These are phyloP conservation scores for Amanita muscaria DNA, from an alignment of 768 basidiomycete species.

Conservation along the genomic window DNA sequence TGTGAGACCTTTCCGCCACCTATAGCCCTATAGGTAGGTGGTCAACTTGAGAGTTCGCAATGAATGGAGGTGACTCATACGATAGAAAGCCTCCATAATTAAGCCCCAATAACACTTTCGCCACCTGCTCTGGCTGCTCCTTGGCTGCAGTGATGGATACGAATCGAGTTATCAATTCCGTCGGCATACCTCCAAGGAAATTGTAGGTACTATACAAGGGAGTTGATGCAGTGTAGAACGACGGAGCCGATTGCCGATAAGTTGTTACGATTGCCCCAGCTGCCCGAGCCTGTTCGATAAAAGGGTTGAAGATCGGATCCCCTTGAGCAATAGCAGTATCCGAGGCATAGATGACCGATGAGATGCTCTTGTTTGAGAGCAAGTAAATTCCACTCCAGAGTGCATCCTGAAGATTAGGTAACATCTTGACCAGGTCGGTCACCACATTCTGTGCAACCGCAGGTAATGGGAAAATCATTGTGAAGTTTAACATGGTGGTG, in stretches of 20 bases:
- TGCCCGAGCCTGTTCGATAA: no score
- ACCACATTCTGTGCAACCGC: neutral
- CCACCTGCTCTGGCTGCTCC: neutral
- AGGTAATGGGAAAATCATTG: neutral
- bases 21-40: slow-evolving; percentile 23
- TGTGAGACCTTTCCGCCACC: slow-evolving; percentile 36
- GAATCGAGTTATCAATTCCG: neutral
- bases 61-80: neutral
- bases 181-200: neutral
- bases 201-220: no score
- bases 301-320: no score
- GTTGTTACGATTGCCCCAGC: neutral
- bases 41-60: neutral
- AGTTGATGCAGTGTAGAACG: neutral
- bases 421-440: neutral
- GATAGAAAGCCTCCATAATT: neutral
- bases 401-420: neutral
- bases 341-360: no score
- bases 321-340: no score
- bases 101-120: neutral
- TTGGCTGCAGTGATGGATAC: neutral
- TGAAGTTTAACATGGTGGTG: slow-evolving; percentile 16
- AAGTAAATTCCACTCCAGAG: no score
- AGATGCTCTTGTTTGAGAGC: no score
- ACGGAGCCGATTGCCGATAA: neutral